phyloP scores from a whole-genome alignment of 257 asterid species.

The Verbascum thapsus region DNA sequence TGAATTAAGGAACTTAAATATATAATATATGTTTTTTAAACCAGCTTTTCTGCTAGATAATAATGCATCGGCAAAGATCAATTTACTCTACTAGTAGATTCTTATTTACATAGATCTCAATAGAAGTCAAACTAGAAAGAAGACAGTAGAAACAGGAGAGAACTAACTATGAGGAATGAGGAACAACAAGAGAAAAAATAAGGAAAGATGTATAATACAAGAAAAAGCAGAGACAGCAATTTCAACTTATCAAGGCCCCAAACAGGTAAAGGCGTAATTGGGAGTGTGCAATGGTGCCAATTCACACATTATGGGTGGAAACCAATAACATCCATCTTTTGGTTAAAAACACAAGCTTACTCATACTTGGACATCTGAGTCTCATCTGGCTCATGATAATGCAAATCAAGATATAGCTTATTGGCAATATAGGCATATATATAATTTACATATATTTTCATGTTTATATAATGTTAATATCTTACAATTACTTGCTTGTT shows the following conservation, averaged over 20 bases:
- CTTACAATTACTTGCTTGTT: constrained; percentile 3
- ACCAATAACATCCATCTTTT: background rate
- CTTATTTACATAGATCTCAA: background rate
- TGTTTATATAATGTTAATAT: background rate
- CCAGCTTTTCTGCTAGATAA: background rate
- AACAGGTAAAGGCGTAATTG: no score
- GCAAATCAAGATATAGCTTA: background rate
- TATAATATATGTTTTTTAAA: background rate
- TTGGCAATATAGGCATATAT: background rate
- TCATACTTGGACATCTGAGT: background rate
- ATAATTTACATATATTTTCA: background rate
- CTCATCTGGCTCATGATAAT: background rate
- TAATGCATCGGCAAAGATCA: background rate
- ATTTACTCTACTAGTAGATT: background rate
- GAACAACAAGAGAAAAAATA: no score
- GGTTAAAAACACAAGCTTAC: background rate
- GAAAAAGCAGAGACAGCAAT: no score
- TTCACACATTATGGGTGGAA: no score
- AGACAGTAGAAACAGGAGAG: background rate
- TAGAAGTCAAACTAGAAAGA: background rate
- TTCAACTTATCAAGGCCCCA: no score
- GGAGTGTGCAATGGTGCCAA: no score
- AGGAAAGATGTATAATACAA: no score
- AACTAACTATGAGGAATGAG: no score
- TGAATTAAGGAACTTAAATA: background rate